Conservation (phyloP, 768 basidiomycete species). For the Trametes gibbosa region DNA sequence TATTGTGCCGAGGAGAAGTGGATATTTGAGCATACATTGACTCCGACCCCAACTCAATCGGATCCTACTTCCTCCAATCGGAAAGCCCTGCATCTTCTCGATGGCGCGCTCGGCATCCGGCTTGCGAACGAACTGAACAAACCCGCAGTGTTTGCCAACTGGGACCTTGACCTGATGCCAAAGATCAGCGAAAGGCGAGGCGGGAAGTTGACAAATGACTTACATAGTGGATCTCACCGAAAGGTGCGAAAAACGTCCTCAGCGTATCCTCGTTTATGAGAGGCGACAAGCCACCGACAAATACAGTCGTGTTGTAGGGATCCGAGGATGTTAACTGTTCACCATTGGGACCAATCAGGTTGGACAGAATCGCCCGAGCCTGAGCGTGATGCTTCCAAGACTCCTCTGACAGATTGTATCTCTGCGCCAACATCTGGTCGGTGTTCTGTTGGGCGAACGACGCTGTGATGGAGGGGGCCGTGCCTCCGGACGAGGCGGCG, state of each 20-base stretch:
- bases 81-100: conserved; percentile 96
- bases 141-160: conserved; percentile 92
- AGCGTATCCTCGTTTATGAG: conserved; percentile 90
- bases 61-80: conserved; percentile 88
- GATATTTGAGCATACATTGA: conserved; percentile 62
- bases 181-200: conserved; percentile 9
- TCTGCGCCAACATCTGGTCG: conserved; percentile 41
- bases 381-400: conserved; percentile 85
- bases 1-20: conserved; percentile 5
- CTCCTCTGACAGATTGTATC: conserved; percentile 66
- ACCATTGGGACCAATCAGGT: conserved; percentile 82
- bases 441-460: conserved; percentile 45
- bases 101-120: conserved; percentile 90
- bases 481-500: background rate
- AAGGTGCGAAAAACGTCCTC: conserved; percentile 88
- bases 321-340: conserved; percentile 86
- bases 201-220: conserved; percentile 24
- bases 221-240: conserved; percentile 91
- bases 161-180: conserved; percentile 85
- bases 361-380: conserved; percentile 78
- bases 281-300: conserved; percentile 88
- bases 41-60: conserved; percentile 91
- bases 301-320: conserved; percentile 95
- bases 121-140: conserved; percentile 92
- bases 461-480: conserved; percentile 33